Conservation (phyloP, 2,329 filamentous ascomycete genomes). For the Ophiostoma sp. region DNA sequence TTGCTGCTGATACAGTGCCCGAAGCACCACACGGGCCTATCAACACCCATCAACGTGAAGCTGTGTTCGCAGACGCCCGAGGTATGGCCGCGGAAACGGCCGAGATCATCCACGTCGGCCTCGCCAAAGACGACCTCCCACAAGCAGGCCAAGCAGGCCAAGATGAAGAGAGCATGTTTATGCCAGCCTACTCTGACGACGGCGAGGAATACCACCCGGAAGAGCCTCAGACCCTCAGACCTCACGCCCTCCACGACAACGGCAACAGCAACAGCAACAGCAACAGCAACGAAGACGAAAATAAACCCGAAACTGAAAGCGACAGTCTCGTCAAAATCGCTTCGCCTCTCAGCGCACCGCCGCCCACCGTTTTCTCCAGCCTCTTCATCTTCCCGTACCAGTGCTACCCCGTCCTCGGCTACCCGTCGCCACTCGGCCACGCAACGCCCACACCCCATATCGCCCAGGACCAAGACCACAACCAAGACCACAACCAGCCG, state of each 20-base stretch:
- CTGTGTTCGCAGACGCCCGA: not conserved
- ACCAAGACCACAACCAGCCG: not conserved
- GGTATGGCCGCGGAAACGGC: not conserved
- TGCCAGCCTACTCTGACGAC: not conserved
- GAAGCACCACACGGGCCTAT: not conserved
- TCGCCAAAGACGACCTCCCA: not conserved
- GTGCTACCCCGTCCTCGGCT: not conserved
- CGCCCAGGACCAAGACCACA: too few relatives aligned
- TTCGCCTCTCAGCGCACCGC: not conserved
- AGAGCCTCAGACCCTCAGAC: not conserved
- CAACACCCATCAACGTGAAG: not conserved
- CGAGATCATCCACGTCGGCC: not conserved
- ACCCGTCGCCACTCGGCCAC: not conserved
- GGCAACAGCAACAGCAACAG: too few relatives aligned
- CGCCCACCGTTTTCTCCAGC: not conserved
- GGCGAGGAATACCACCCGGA: not conserved
- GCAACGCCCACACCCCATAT: too few relatives aligned
- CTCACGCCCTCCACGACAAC: not conserved
- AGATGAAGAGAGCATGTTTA: not conserved
- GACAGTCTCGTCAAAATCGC: not conserved
- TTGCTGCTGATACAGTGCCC: not conserved
- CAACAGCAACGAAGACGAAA: too few relatives aligned
- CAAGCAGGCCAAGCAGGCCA: not conserved
- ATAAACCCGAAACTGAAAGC: not conserved
- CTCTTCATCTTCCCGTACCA: not conserved